A percentile compares a stretch with the other conserved stretches of the same genome.
phyloP scores from a whole-genome alignment of 2,329 filamentous ascomycete genomes.

The Arachnopeziza araneosa region DNA sequence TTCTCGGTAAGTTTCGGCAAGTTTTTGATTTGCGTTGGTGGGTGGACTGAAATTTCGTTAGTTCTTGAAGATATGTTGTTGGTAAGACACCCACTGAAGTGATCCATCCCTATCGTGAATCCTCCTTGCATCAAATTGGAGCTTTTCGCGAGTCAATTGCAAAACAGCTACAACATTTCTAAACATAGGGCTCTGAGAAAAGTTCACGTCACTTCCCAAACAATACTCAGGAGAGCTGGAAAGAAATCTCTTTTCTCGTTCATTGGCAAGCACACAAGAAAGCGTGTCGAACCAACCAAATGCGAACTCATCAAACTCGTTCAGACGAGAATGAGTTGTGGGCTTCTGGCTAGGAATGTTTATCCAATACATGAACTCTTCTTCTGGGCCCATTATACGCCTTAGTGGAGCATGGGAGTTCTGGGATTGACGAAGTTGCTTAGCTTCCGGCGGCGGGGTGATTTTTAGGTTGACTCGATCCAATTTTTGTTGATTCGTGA shows the following conservation, averaged over 20 bases:
- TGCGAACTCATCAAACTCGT: slow-evolving; percentile 16
- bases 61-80: background rate
- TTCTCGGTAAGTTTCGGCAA: background rate
- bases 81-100: background rate
- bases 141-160: slow-evolving; percentile 15
- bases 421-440: slow-evolving; percentile 19
- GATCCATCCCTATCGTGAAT: background rate
- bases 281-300: slow-evolving; percentile 25
- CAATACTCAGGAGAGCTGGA: slow-evolving; percentile 12
- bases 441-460: slow-evolving; percentile 11
- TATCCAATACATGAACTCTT: slow-evolving; percentile 25
- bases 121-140: slow-evolving; percentile 1
- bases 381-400: slow-evolving; percentile 2
- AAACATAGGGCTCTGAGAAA: slow-evolving; percentile 13
- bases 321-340: background rate
- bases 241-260: slow-evolving; percentile 16
- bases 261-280: slow-evolving; percentile 25
- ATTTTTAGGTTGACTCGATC: slow-evolving; percentile 32
- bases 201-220: slow-evolving; percentile 10
- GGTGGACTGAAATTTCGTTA: background rate
- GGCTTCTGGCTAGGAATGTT: background rate
- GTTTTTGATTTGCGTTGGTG: background rate
- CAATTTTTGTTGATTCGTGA: slow-evolving; percentile 37
- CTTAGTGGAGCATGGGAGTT: slow-evolving; percentile 11
- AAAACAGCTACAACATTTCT: slow-evolving; percentile 16